Base-by-base conservation (phyloP, 345 rosid genomes). In the Arabidopsis arenosa region DNA sequence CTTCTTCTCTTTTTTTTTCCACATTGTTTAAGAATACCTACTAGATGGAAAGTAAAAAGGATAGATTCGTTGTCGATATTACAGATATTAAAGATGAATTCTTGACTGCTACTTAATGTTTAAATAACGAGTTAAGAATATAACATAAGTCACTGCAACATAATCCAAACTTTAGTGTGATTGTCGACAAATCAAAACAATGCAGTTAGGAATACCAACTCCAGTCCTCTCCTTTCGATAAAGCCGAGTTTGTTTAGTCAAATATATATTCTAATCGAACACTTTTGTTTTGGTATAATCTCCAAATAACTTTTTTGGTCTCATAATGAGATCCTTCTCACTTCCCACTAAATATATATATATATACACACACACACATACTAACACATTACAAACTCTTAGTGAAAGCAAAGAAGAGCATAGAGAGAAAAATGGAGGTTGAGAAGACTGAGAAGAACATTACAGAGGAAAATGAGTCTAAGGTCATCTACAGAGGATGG, bases 401-500 rank as follows among this genome's bases (percentile, higher is more conserved):
- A 57, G n/a, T 64, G 49, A 5, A 61, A 77, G 62, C 18, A 63
- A 5, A 75, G 33, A 13, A 49, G 17, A 11, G 32, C 52, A n/a
- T 45, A 18, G 30, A 1, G 32, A 17, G 30, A 56, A 1, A 28
- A 41, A 78, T 78, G 81, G 69, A 78, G 73, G 68, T 66, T 59
- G 73, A 78, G 81, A 77, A 71, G 62, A 58, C 48, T 40, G 73
- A 77, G 45, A 68, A 68, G 57, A 71, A 63, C 65, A 68, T 71
- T 59, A 74, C 80, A 60, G 72, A 51, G 40, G 79, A 64, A 40
- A 74, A 76, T 14, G 83, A 85, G 52, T 70, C 81, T 6, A 67
- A 82, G 83, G 37, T 82, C 58, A 75, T 80, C 68, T 87, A 87
- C 80, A 89, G 83, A 80, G 95, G 92, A 75, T 84, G 90, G 90